These are phyloP conservation scores for Salvia sclarea DNA, from an alignment of 305 asterid genomes.

Conservation along the genomic window DNA sequence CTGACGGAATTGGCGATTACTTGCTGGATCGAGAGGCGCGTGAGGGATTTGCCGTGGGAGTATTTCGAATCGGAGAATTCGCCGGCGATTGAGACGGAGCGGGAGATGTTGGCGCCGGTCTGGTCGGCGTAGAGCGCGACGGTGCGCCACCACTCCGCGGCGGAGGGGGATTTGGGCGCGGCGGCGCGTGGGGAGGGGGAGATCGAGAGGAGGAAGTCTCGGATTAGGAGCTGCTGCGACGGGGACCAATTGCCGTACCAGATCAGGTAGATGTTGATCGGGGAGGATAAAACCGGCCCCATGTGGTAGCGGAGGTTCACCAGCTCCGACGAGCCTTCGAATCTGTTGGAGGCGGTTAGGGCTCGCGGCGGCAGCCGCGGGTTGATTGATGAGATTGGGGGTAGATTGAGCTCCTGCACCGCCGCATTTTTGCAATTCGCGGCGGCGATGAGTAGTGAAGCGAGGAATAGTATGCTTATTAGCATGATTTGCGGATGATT, in stretches of 20 bases:
- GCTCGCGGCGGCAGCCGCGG: constrained; percentile 52
- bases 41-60: constrained; percentile 67
- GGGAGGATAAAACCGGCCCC: constrained; percentile 87
- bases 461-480: background rate
- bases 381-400: constrained; percentile 16
- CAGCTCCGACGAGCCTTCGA: constrained; percentile 74
- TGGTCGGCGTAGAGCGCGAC: constrained; percentile 75
- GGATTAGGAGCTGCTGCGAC: constrained; percentile 65
- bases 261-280: constrained; percentile 74
- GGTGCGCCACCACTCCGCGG: constrained; percentile 85
- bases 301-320: constrained; percentile 84
- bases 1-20: constrained; percentile 70
- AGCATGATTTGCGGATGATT: no score
- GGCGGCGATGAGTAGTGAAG: background rate
- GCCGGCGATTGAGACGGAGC: constrained; percentile 56
- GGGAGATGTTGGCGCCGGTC: constrained; percentile 76
- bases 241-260: constrained; percentile 82
- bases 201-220: constrained; percentile 72
- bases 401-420: constrained; percentile 17
- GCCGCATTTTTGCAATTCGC: constrained; percentile 1
- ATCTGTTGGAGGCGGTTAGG: constrained; percentile 54
- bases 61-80: constrained; percentile 68
- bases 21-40: constrained; percentile 62
- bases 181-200: constrained; percentile 55
- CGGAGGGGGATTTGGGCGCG: constrained; percentile 58